A percentile compares a stretch with the other conserved stretches of the same genome.
These are phyloP conservation scores for Rugonectria rugulosa DNA, from an alignment of 2,329 filamentous ascomycete genomes.

Conservation along the genomic window DNA sequence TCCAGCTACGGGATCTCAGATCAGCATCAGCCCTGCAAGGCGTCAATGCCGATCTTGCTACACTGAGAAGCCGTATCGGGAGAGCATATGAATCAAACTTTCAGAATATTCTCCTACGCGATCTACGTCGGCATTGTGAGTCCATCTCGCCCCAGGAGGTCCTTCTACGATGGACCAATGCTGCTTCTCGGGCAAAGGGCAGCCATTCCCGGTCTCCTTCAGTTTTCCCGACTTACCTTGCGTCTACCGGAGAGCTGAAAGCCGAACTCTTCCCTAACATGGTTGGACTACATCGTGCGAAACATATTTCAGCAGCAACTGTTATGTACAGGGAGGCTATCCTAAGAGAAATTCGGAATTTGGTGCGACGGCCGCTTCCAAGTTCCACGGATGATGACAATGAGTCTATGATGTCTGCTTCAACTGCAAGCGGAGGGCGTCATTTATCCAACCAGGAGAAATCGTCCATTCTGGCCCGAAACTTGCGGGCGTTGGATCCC, in stretches of 20 bases:
- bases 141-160: conserved; percentile 76
- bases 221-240: conserved; percentile 79
- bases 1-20: conserved; percentile 71
- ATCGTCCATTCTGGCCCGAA: conserved; percentile 85
- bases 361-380: conserved; percentile 85
- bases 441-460: conserved; percentile 85
- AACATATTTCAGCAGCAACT: conserved; percentile 82
- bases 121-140: conserved; percentile 82
- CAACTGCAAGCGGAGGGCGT: conserved; percentile 74
- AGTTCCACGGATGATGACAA: conserved; percentile 95
- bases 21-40: conserved; percentile 81
- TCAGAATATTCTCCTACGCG: conserved; percentile 76
- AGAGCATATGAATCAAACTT: conserved; percentile 87
- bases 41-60: conserved; percentile 77
- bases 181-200: conserved; percentile 76
- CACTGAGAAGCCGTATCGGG: conserved; percentile 81
- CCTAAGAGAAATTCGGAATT: conserved; percentile 82
- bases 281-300: conserved; percentile 80
- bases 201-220: conserved; percentile 72
- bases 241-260: conserved; percentile 74
- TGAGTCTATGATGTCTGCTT: conserved; percentile 86
- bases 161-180: conserved; percentile 82
- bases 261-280: conserved; percentile 74
- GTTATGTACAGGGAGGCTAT: conserved; percentile 84
- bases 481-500: conserved; percentile 82